phyloP scores from a whole-genome alignment of 2,329 filamentous ascomycete species.

The Pyrenophora graminea region DNA sequence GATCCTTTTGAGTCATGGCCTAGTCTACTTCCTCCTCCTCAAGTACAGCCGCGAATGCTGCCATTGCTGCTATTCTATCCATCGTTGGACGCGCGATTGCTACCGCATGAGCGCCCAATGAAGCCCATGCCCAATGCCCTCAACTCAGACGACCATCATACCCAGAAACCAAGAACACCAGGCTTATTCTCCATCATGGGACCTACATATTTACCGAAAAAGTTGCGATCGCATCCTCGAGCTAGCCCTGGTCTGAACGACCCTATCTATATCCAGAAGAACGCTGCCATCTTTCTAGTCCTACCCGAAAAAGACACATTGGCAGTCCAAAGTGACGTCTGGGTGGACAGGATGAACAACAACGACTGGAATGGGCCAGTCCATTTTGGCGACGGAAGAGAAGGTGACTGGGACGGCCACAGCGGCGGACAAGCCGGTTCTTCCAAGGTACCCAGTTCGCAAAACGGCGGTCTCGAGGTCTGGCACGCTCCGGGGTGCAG shows the following conservation, averaged over 20 bases:
- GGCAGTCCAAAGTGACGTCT: constrained; percentile 50
- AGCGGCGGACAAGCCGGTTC: constrained; percentile 23
- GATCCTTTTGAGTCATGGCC: constrained; percentile 44
- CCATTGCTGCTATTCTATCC: constrained; percentile 52
- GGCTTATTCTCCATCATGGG: constrained; percentile 48
- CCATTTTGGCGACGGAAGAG: constrained; percentile 41
- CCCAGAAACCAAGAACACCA: constrained; percentile 36
- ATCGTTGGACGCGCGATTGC: constrained; percentile 48
- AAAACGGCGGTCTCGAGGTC: constrained; percentile 45
- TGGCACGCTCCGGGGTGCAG: constrained; percentile 43
- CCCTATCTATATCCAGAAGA: constrained; percentile 41
- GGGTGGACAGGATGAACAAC: constrained; percentile 48
- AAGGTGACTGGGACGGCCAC: constrained; percentile 38
- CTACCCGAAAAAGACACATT: constrained; percentile 49
- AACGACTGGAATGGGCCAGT: constrained; percentile 40
- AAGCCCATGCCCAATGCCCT: constrained; percentile 43
- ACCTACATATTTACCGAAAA: constrained; percentile 48
- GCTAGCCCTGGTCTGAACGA: constrained; percentile 48
- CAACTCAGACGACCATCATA: constrained; percentile 37
- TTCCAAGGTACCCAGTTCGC: constrained; percentile 12
- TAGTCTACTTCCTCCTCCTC: constrained; percentile 40
- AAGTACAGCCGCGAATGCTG: constrained; percentile 41
- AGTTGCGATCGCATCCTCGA: constrained; percentile 44
- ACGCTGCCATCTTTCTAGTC: constrained; percentile 49
- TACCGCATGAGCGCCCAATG: constrained; percentile 48